phyloP scores from a whole-genome alignment of 371 early-diverging fungal genomes.

The Massospora cicadina region DNA sequence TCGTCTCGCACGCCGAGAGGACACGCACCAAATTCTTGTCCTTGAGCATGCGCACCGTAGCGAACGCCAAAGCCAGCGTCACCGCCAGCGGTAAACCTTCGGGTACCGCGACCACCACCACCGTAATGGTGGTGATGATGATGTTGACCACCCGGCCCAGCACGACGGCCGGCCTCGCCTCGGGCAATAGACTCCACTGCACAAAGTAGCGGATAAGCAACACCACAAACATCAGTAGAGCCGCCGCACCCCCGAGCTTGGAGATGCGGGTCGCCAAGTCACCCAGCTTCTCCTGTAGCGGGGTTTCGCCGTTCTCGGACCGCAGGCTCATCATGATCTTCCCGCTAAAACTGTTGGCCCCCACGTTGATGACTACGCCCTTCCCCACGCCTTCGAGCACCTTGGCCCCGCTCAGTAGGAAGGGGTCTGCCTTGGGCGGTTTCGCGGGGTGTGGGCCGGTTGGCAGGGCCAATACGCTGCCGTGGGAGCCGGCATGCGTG shows the following conservation, averaged over 20 bases:
- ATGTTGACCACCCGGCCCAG: constrained; percentile 33
- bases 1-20: constrained; percentile 80
- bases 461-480: neutral
- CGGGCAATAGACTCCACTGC: constrained; percentile 5
- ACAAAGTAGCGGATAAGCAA: constrained; percentile 39
- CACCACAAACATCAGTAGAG: constrained; percentile 38
- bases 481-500: neutral
- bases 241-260: constrained; percentile 46
- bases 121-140: constrained; percentile 45
- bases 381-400: constrained; percentile 60
- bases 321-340: constrained; percentile 53
- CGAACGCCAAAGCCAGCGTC: constrained; percentile 56
- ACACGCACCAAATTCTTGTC: constrained; percentile 82
- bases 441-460: neutral
- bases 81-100: constrained; percentile 65
- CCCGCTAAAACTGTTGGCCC: constrained; percentile 51
- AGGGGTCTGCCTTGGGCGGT: constrained; percentile 28
- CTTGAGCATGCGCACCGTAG: constrained; percentile 60
- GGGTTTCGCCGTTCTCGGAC: constrained; percentile 28
- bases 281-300: constrained; percentile 47
- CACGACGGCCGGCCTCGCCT: constrained; percentile 12
- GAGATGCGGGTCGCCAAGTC: constrained; percentile 45
- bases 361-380: constrained; percentile 45
- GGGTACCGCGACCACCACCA: constrained; percentile 62
- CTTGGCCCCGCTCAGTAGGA: constrained; percentile 52